Conservation (phyloP, 305 asterid genomes). For the Nicotiana rustica region DNA sequence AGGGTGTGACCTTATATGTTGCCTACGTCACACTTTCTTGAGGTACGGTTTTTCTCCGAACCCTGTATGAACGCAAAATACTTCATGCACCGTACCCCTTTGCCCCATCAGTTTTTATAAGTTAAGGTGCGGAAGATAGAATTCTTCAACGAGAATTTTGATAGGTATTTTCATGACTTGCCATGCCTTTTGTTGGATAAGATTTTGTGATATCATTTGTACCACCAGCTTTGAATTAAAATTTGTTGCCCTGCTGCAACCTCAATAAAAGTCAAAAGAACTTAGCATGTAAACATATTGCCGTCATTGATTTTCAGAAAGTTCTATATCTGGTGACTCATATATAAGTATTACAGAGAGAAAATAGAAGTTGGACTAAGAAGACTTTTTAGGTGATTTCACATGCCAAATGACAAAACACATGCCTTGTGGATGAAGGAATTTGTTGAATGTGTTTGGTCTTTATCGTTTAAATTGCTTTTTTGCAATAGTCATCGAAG, state of each 20-base stretch:
- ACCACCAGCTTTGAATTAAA: constrained; percentile 21
- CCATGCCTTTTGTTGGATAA: background rate
- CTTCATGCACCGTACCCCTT: too few relatives aligned
- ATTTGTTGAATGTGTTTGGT: constrained; percentile 26
- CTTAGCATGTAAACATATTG: background rate
- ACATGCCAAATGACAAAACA: constrained; percentile 24
- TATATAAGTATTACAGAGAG: background rate
- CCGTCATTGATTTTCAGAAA: background rate
- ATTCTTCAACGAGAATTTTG: background rate
- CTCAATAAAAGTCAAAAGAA: constrained; percentile 6
- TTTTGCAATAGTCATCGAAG: constrained; percentile 6
- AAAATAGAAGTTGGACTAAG: background rate
- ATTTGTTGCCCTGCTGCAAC: background rate
- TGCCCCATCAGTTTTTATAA: background rate
- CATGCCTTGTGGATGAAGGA: constrained; percentile 38
- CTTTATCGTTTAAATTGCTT: constrained; percentile 23
- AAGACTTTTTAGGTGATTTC: constrained; percentile 26
- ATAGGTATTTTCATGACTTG: background rate
- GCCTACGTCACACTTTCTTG: too few relatives aligned
- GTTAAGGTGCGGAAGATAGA: background rate
- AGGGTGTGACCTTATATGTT: too few relatives aligned
- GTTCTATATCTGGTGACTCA: background rate
- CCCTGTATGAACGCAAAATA: too few relatives aligned
- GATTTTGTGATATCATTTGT: constrained; percentile 28
- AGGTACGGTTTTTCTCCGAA: too few relatives aligned